phyloP scores from a whole-genome alignment of 129 eudicot genomes.

The Erigeron canadensis region DNA sequence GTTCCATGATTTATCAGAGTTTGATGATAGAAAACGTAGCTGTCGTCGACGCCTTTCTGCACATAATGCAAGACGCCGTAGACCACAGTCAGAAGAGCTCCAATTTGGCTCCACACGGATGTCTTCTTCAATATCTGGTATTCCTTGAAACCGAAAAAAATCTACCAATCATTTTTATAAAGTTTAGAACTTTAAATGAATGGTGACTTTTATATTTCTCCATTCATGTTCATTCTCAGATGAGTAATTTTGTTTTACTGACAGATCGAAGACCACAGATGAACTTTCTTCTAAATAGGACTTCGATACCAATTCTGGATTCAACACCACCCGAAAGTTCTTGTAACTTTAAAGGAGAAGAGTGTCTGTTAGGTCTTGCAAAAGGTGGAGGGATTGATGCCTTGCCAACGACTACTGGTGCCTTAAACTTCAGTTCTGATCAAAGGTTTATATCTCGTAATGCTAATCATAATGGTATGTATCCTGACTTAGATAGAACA shows the following conservation, averaged over 20 bases:
- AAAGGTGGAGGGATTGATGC: constrained; percentile 35
- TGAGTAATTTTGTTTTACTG: constrained; percentile 1
- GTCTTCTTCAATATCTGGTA: constrained; percentile 37
- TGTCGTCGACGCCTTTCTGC: constrained; percentile 60
- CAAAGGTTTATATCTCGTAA: constrained; percentile 31
- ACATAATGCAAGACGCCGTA: constrained; percentile 62
- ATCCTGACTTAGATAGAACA: constrained; percentile 1
- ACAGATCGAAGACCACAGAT: constrained; percentile 45
- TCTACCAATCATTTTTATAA: neutral
- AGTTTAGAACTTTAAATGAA: constrained; percentile 1
- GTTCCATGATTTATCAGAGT: constrained; percentile 62
- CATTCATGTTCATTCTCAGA: constrained; percentile 6
- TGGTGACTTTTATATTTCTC: neutral
- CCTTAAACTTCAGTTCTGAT: constrained; percentile 31
- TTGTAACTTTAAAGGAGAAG: constrained; percentile 37
- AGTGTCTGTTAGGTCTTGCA: constrained; percentile 30
- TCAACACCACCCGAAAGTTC: constrained; percentile 34
- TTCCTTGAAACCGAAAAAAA: neutral
- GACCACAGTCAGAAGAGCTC: constrained; percentile 41
- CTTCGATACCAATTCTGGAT: constrained; percentile 42
- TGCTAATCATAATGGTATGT: constrained; percentile 41
- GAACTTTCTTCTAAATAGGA: constrained; percentile 44
- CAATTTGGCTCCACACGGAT: constrained; percentile 33
- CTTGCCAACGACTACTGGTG: constrained; percentile 27
- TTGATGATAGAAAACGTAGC: constrained; percentile 65